Conservation (phyloP, 2,329 filamentous ascomycete species). For the Balansia obtecta region DNA sequence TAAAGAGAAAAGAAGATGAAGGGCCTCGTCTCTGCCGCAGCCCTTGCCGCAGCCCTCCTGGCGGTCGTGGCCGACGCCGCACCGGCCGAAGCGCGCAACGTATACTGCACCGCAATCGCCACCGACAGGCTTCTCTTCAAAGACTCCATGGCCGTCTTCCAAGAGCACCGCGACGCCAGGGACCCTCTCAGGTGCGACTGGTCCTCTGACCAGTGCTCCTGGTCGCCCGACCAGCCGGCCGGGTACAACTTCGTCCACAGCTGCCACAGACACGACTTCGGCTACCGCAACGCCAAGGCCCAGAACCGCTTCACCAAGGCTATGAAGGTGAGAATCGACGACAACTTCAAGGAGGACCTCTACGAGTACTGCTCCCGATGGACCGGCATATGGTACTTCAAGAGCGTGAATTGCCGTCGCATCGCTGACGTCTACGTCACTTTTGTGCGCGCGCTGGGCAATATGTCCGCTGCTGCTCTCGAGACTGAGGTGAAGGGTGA, state of each 20-base stretch:
- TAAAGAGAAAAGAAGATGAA: background rate
- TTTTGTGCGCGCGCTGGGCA: slow-evolving; percentile 11
- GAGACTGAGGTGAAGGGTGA: background rate
- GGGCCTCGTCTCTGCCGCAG: background rate
- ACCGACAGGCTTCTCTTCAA: slow-evolving; percentile 11
- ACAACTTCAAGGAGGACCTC: slow-evolving; percentile 25
- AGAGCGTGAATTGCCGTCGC: slow-evolving; percentile 8
- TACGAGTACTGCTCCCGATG: slow-evolving; percentile 11
- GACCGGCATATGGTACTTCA: slow-evolving; percentile 4
- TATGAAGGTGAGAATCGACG: slow-evolving; percentile 24
- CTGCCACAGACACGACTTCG: slow-evolving; percentile 16
- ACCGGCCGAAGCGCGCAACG: slow-evolving; percentile 5
- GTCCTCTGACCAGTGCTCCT: slow-evolving; percentile 14
- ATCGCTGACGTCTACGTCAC: slow-evolving; percentile 12
- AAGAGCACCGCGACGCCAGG: slow-evolving; percentile 12
- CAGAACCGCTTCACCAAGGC: slow-evolving; percentile 22
- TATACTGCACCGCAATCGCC: background rate
- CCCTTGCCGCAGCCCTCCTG: background rate
- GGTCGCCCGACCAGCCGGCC: slow-evolving; percentile 13
- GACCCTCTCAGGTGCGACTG: slow-evolving; percentile 16
- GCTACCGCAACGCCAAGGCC: slow-evolving; percentile 20
- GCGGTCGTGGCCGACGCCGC: background rate
- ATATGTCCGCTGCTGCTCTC: background rate
- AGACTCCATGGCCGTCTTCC: slow-evolving; percentile 3
- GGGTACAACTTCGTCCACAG: slow-evolving; percentile 14